These are phyloP conservation scores for Dactylellina haptotyla DNA, from an alignment of 2,329 filamentous ascomycete species.

Conservation along the genomic window DNA sequence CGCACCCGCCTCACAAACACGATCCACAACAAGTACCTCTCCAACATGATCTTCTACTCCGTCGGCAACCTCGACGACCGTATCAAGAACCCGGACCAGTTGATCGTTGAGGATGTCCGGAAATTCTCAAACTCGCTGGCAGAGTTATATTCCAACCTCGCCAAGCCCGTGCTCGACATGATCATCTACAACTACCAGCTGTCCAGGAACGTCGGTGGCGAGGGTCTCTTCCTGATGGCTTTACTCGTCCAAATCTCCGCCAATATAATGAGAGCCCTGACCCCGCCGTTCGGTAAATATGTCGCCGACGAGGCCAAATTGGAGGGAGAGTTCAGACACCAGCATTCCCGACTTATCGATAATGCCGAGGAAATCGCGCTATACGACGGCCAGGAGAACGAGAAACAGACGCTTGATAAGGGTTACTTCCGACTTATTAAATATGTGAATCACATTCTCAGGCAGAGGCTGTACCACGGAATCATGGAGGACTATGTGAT, in stretches of 20 bases:
- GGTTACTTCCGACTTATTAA: conserved; percentile 99
- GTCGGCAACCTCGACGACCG: conserved; percentile 94
- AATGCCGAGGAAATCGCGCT: conserved; percentile 94
- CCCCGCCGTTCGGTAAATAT: conserved; percentile 95
- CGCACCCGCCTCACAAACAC: conserved; percentile 90
- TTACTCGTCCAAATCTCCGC: conserved; percentile 92
- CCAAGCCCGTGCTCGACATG: conserved; percentile 94
- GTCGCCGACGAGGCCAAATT: conserved; percentile 94
- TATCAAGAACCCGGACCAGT: conserved; percentile 97
- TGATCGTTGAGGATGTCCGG: conserved; percentile 95
- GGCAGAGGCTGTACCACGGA: conserved; percentile 92
- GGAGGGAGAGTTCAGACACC: conserved; percentile 95
- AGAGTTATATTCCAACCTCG: conserved; percentile 94
- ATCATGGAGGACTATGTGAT: conserved; percentile 99
- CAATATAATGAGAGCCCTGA: conserved; percentile 90
- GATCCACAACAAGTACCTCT: conserved; percentile 94
- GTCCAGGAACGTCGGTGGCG: conserved; percentile 92
- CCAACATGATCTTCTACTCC: conserved; percentile 97
- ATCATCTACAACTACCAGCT: conserved; percentile 95
- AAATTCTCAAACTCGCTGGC: conserved; percentile 96
- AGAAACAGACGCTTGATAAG: conserved; percentile 96
- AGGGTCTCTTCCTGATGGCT: conserved; percentile 95
- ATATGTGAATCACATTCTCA: conserved; percentile 94
- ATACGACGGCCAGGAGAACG: conserved; percentile 88
- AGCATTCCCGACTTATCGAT: conserved; percentile 93